Conservation (phyloP, 257 asterid genomes). For the Sherardia arvensis region DNA sequence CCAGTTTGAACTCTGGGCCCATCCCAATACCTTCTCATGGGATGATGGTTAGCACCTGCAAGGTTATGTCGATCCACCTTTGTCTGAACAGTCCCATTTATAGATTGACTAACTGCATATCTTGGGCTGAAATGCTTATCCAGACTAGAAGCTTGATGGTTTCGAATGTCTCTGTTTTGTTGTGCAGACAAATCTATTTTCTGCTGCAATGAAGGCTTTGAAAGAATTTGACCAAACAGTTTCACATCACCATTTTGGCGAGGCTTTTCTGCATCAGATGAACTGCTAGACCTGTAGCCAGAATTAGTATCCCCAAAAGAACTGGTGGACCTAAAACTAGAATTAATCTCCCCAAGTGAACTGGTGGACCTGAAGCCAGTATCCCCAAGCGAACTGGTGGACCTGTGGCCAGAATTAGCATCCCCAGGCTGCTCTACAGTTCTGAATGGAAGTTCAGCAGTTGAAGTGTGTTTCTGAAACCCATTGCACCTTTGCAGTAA, state of each 20-base stretch:
- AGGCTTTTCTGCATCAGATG: conserved; percentile 50
- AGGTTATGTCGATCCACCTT: conserved; percentile 32
- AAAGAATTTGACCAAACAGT: conserved; percentile 80
- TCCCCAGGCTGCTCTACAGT: conserved; percentile 21
- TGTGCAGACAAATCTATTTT: conserved; percentile 29
- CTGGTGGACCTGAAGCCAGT: not conserved
- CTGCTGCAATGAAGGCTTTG: conserved; percentile 40
- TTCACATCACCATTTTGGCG: conserved; percentile 68
- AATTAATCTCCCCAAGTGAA: not conserved
- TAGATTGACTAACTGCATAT: conserved; percentile 25
- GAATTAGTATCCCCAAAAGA: conserved; percentile 24
- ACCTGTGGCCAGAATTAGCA: no score
- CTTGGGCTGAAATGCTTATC: conserved; percentile 34
- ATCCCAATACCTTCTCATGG: conserved; percentile 48
- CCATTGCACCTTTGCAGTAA: conserved; percentile 46
- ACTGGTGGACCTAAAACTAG: conserved; percentile 24
- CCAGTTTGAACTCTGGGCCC: conserved; percentile 44
- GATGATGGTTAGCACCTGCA: conserved; percentile 36
- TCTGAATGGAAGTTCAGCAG: conserved; percentile 23
- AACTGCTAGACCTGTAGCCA: conserved; percentile 30
- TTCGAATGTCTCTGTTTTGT: conserved; percentile 17
- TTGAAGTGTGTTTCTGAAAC: conserved; percentile 25
- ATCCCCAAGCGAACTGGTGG: no score
- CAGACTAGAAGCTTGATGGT: conserved; percentile 25
- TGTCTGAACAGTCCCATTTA: conserved; percentile 30